phyloP scores from a whole-genome alignment of 208 protist species.

The Acanthamoeba divionensis region DNA sequence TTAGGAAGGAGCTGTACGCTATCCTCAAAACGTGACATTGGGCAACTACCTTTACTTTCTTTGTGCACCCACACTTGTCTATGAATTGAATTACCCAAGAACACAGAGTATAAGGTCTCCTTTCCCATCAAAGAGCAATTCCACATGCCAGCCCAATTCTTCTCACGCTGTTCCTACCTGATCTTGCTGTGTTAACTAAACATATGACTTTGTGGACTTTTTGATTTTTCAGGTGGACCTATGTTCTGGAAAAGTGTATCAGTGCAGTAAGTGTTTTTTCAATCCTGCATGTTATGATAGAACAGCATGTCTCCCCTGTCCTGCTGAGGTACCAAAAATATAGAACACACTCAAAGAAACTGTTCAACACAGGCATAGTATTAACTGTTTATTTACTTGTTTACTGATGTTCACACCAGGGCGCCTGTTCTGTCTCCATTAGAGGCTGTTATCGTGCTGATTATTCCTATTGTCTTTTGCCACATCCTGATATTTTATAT shows the following conservation, averaged over 20 bases:
- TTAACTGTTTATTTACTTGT: neutral
- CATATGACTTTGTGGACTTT: neutral
- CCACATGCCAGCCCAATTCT: too few relatives aligned
- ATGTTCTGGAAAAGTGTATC: constrained; percentile 40
- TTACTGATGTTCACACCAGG: neutral
- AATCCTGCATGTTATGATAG: constrained; percentile 29
- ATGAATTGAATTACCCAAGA: constrained; percentile 74
- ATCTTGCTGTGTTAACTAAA: neutral
- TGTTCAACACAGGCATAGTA: neutral
- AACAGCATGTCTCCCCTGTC: neutral
- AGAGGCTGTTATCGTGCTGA: neutral
- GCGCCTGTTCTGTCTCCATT: neutral
- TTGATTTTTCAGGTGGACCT: neutral
- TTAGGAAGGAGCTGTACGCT: neutral
- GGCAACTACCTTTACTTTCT: constrained; percentile 75
- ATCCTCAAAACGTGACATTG: constrained; percentile 70
- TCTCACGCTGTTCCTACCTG: neutral
- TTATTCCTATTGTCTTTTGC: neutral
- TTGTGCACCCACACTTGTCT: constrained; percentile 76
- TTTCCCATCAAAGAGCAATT: too few relatives aligned
- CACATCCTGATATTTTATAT: constrained; percentile 69
- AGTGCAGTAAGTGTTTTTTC: constrained; percentile 37
- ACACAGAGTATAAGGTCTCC: constrained; percentile 61
- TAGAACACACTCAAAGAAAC: neutral
- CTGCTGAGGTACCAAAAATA: neutral